These are phyloP conservation scores for Juglanconis sp. DNA, from an alignment of 2,329 filamentous ascomycete species.

Conservation along the genomic window DNA sequence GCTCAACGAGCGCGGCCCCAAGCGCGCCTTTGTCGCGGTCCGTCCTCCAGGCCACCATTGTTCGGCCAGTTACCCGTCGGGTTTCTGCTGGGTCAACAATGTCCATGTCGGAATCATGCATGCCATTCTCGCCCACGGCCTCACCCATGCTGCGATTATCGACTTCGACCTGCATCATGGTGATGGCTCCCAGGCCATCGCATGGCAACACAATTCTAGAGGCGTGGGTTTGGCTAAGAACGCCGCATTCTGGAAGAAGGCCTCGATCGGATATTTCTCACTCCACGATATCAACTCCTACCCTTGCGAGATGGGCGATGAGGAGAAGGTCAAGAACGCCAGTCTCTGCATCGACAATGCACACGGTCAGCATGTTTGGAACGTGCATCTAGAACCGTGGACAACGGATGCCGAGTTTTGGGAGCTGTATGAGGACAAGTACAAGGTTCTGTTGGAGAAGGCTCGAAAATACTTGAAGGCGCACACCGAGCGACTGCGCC, in stretches of 20 bases:
- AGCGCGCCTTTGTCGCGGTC: slow-evolving; percentile 85
- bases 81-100: slow-evolving; percentile 99
- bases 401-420: slow-evolving; percentile 82
- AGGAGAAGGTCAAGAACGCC: slow-evolving; percentile 88
- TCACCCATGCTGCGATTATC: slow-evolving; percentile 91
- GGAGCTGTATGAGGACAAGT: slow-evolving; percentile 78
- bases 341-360: slow-evolving; percentile 93
- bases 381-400: slow-evolving; percentile 89
- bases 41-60: slow-evolving; percentile 95
- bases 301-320: slow-evolving; percentile 90
- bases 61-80: slow-evolving; percentile 82
- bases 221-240: slow-evolving; percentile 64
- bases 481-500: slow-evolving; percentile 65
- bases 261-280: slow-evolving; percentile 91
- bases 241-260: slow-evolving; percentile 73
- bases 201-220: slow-evolving; percentile 84
- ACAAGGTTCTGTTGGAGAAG: slow-evolving; percentile 75
- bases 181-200: slow-evolving; percentile 91
- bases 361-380: slow-evolving; percentile 93
- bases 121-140: slow-evolving; percentile 74
- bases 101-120: slow-evolving; percentile 96
- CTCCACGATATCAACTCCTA: slow-evolving; percentile 98
- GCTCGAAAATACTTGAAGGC: slow-evolving; percentile 70
- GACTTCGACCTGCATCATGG: slow-evolving; percentile 92
- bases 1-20: slow-evolving; percentile 61